phyloP scores from a whole-genome alignment of 306 rosid species.

The Argentina anserina region DNA sequence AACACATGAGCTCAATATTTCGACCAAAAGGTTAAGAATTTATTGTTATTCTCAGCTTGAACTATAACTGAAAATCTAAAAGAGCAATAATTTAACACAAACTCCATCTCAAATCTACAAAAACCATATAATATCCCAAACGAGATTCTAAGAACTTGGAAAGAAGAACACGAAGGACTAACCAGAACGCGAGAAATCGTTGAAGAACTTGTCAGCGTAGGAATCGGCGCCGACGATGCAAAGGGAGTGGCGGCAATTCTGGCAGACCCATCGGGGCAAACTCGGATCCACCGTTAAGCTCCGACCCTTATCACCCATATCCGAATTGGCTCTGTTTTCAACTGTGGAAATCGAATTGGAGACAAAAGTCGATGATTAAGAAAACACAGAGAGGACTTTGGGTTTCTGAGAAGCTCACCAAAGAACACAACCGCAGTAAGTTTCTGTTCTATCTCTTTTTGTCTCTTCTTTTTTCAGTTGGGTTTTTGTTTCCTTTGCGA shows the following conservation, averaged over 20 bases:
- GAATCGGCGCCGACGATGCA: slow-evolving; percentile 85
- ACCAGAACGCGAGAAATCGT: slow-evolving; percentile 85
- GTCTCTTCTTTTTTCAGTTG: too few relatives aligned
- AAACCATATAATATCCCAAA: background rate
- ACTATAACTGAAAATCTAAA: background rate
- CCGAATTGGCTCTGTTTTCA: too few relatives aligned
- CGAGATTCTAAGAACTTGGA: background rate
- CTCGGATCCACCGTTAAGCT: slow-evolving; percentile 73
- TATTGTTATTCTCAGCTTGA: background rate
- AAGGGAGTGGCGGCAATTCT: slow-evolving; percentile 81
- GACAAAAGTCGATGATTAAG: too few relatives aligned
- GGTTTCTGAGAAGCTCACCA: too few relatives aligned
- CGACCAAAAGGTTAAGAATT: background rate
- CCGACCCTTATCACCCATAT: slow-evolving; percentile 62
- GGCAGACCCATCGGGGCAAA: slow-evolving; percentile 81
- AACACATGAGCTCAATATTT: background rate
- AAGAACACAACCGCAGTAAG: too few relatives aligned
- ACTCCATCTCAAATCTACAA: background rate
- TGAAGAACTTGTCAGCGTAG: slow-evolving; percentile 75
- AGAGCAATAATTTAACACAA: background rate
- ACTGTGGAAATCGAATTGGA: too few relatives aligned
- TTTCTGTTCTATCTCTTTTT: too few relatives aligned
- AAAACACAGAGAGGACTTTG: too few relatives aligned
- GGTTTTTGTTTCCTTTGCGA: too few relatives aligned
- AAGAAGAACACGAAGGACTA: background rate